Conservation (phyloP, 2,329 filamentous ascomycete species). For the Colletotrichum aenigma region DNA sequence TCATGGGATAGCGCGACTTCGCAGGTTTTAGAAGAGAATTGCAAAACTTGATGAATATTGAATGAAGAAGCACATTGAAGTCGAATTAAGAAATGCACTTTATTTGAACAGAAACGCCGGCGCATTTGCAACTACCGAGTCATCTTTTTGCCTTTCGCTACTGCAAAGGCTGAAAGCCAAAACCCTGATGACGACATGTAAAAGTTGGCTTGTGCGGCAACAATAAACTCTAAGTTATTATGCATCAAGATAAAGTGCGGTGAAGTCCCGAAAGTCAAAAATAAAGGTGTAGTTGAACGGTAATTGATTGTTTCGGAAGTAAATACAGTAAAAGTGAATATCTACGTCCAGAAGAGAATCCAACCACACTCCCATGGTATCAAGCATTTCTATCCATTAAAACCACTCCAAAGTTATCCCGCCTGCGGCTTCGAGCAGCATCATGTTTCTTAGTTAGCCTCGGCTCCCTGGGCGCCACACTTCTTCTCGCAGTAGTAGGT, state of each 20-base stretch:
- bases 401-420: neutral
- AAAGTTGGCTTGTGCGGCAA: neutral
- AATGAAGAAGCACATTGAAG: neutral
- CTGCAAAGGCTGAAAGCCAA: neutral
- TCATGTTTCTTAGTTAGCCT: conserved; percentile 6
- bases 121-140: neutral
- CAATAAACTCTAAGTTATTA: neutral
- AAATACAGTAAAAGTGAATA: neutral
- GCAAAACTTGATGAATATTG: neutral
- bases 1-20: neutral
- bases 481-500: conserved; percentile 22
- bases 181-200: neutral
- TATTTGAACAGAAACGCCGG: neutral
- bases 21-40: neutral
- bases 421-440: neutral
- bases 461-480: conserved; percentile 19
- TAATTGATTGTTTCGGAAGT: neutral
- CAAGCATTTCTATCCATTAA: neutral
- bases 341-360: neutral
- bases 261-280: neutral
- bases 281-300: neutral
- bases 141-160: neutral
- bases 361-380: neutral
- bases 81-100: neutral
- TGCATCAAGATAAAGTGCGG: neutral